Conservation (phyloP, 2,329 filamentous ascomycete species). For the Iodosphaeria phyllophila region DNA sequence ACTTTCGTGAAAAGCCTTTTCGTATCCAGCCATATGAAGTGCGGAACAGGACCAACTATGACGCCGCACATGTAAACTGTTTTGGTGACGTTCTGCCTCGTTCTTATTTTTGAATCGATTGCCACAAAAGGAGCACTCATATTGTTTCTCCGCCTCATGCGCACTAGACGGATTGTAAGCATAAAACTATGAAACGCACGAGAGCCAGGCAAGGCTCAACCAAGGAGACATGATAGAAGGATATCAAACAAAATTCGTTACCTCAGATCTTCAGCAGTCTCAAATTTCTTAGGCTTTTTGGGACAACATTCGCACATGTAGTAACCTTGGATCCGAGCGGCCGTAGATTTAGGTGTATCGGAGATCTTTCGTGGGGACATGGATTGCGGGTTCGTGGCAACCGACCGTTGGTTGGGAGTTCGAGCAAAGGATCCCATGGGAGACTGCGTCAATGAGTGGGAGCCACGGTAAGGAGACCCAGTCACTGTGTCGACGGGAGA, state of each 20-base stretch:
- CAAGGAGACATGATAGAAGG: too few species aligned
- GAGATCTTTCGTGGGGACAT: constrained; percentile 31
- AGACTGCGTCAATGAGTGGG: constrained; percentile 28
- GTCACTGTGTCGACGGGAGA: constrained; percentile 18
- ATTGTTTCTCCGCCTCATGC: constrained; percentile 92
- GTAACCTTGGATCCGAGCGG: constrained; percentile 31
- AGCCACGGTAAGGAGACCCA: constrained; percentile 29
- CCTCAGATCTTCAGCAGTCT: constrained; percentile 67
- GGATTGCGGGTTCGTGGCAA: constrained; percentile 21
- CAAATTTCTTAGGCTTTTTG: constrained; percentile 93
- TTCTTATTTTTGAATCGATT: constrained; percentile 99
- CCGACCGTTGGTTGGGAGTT: constrained; percentile 23
- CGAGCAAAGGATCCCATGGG: constrained; percentile 26
- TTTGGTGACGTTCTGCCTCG: constrained; percentile 89
- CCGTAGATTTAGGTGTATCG: constrained; percentile 27
- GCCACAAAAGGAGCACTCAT: constrained; percentile 78
- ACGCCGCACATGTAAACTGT: constrained; percentile 76
- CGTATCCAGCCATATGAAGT: constrained; percentile 41
- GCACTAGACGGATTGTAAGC: constrained; percentile 31
- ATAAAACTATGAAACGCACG: constrained; percentile 1
- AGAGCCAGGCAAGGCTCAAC: not conserved
- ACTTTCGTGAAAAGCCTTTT: constrained; percentile 76
- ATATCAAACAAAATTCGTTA: too few species aligned
- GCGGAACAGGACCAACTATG: constrained; percentile 97
- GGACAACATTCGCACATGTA: constrained; percentile 84